A percentile compares a stretch with the other conserved stretches of the same genome.
phyloP scores from a whole-genome alignment of 2,329 filamentous ascomycete genomes.

The Cryphonectria carpinicola region DNA sequence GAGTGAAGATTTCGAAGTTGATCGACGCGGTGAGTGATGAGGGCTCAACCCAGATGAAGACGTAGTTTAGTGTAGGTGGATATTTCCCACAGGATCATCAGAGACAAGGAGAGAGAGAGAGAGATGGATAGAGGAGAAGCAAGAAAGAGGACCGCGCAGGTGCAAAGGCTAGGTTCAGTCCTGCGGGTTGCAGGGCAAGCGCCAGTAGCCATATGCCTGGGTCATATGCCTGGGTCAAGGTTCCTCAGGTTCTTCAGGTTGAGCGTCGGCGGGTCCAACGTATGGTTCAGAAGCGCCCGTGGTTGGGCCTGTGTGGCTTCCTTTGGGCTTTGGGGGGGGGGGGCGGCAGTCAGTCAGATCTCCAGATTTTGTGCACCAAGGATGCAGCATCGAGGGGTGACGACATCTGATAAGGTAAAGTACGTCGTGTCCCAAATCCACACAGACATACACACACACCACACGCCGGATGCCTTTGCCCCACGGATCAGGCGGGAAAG shows the following conservation, averaged over 20 bases:
- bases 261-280: constrained; percentile 8
- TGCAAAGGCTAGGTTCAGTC: background rate
- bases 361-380: background rate
- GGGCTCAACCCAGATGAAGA: constrained; percentile 1
- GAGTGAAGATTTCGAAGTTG: background rate
- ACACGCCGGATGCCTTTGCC: background rate
- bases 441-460: background rate
- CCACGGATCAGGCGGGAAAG: background rate
- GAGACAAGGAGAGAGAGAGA: background rate
- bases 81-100: background rate
- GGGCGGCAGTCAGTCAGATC: background rate
- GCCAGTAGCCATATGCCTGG: background rate
- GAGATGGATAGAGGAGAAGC: too few species aligned
- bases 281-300: constrained; percentile 12
- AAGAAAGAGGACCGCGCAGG: background rate
- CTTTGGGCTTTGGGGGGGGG: too few species aligned
- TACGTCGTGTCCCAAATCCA: background rate
- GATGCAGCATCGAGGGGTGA: background rate
- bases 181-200: constrained; percentile 1
- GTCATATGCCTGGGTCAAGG: background rate
- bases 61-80: background rate
- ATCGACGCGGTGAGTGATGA: background rate
- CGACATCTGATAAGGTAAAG: background rate
- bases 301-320: background rate
- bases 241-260: constrained; percentile 1